phyloP scores from a whole-genome alignment of 2,329 filamentous ascomycete species.

The Clarireedia hainanense region DNA sequence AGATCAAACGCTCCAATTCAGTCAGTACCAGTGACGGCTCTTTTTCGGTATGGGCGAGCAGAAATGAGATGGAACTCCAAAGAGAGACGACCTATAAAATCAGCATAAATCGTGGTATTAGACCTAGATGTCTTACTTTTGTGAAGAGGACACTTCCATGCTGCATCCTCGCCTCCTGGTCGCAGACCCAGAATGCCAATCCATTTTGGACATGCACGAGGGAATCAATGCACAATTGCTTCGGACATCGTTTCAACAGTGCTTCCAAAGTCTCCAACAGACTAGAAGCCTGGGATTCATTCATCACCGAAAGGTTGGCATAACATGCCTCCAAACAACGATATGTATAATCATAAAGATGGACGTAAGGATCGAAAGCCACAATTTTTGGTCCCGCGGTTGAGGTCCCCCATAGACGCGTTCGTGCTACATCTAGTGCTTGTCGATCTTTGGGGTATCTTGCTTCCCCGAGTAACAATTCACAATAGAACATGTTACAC shows the following conservation, averaged over 20 bases:
- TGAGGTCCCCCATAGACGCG: conserved; percentile 56
- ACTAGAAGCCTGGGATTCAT: conserved; percentile 38
- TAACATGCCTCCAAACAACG: conserved; percentile 46
- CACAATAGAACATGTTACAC: conserved; percentile 27
- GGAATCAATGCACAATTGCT: conserved; percentile 31
- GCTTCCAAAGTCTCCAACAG: conserved; percentile 38
- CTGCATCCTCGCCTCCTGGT: conserved; percentile 39
- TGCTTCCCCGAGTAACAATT: conserved; percentile 28
- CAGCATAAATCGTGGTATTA: conserved; percentile 23
- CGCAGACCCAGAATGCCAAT: conserved; percentile 56
- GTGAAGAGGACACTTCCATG: conserved; percentile 35
- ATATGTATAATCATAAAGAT: conserved; percentile 54
- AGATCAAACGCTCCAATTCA: conserved; percentile 46
- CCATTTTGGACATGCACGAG: conserved; percentile 54
- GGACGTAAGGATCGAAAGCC: conserved; percentile 54
- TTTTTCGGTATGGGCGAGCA: conserved; percentile 28
- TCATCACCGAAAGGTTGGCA: conserved; percentile 31
- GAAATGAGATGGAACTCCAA: conserved; percentile 42
- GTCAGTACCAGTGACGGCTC: conserved; percentile 38
- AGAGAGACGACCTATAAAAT: conserved; percentile 37
- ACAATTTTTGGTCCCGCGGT: conserved; percentile 34
- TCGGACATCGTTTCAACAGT: conserved; percentile 33
- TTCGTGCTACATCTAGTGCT: conserved; percentile 56
- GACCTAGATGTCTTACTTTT: conserved; percentile 34
- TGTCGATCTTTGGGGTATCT: conserved; percentile 52